Evolutionary conservation across 768 basidiomycete species (phyloP).

Genomic region (Suillus subaureus): DNA sequence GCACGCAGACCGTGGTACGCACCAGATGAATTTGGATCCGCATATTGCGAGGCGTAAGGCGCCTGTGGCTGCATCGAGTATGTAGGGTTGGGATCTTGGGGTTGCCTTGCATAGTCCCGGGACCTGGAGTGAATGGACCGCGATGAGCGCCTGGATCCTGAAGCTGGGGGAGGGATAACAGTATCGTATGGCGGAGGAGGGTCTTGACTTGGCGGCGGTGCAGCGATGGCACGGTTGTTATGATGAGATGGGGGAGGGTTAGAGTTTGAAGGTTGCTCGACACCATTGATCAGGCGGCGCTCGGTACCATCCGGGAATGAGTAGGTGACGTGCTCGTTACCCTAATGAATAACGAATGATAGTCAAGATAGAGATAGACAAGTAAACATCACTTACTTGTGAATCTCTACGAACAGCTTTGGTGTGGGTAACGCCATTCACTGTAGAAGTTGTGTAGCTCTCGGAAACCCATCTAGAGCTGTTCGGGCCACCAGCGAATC

Average conservation of each 20-base stretch:
- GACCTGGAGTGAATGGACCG: not conserved
- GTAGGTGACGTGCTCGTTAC: slow-evolving; percentile 72
- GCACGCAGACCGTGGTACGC: not conserved
- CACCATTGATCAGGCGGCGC: slow-evolving; percentile 67
- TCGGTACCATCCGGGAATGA: slow-evolving; percentile 69
- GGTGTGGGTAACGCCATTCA: slow-evolving; percentile 70
- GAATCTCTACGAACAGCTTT: slow-evolving; percentile 58
- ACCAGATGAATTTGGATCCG: not conserved
- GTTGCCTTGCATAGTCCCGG: not conserved
- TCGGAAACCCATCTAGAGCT: slow-evolving; percentile 51
- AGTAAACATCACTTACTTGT: slow-evolving; percentile 45
- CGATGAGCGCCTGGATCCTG: not conserved
- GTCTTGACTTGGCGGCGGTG: slow-evolving; percentile 1
- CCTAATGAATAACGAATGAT: slow-evolving; percentile 43
- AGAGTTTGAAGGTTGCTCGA: slow-evolving; percentile 40
- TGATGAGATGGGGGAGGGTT: slow-evolving; percentile 17
- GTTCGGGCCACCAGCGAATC: slow-evolving; percentile 22
- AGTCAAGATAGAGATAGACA: slow-evolving; percentile 1
- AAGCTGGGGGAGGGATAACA: not conserved
- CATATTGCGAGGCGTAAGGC: slow-evolving; percentile 1
- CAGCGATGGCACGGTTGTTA: slow-evolving; percentile 1
- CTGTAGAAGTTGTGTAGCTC: slow-evolving; percentile 54
- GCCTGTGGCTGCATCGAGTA: not conserved
- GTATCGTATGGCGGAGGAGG: slow-evolving; percentile 27
- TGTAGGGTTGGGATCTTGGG: not conserved